Conservation (phyloP, 75 land plant genomes). For the Ceratopteris richardii region DNA sequence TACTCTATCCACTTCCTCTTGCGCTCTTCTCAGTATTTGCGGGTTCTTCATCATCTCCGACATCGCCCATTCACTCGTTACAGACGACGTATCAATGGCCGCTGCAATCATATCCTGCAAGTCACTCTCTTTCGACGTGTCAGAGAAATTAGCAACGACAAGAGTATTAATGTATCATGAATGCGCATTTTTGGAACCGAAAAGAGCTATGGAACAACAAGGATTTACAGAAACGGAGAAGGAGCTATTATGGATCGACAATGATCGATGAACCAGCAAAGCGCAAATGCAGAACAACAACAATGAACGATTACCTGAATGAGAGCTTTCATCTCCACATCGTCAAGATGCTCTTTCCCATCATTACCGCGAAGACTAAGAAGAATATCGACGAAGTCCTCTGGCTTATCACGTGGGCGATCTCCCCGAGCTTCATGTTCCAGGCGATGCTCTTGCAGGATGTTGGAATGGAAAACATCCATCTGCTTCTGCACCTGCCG, state of each 20-base stretch:
- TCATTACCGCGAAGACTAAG: constrained; percentile 63
- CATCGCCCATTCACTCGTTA: constrained; percentile 92
- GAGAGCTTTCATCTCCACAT: constrained; percentile 72
- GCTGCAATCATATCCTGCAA: constrained; percentile 82
- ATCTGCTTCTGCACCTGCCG: constrained; percentile 44
- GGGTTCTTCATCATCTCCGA: constrained; percentile 72
- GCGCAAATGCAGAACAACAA: too few relatives aligned
- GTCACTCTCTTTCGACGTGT: too few relatives aligned
- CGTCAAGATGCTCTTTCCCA: constrained; percentile 60
- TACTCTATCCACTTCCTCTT: constrained; percentile 60
- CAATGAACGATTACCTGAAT: constrained; percentile 66
- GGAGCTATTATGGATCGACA: too few relatives aligned
- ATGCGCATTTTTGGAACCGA: too few relatives aligned
- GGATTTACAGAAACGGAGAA: too few relatives aligned
- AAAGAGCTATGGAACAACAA: too few relatives aligned
- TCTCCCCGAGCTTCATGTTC: constrained; percentile 14
- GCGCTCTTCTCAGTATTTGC: constrained; percentile 43
- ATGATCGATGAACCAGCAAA: too few relatives aligned
- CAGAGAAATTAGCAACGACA: not conserved
- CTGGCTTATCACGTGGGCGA: not conserved
- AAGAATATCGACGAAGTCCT: constrained; percentile 75
- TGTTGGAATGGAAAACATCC: constrained; percentile 55
- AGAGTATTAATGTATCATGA: not conserved
- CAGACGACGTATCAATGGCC: constrained; percentile 73
- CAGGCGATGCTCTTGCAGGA: constrained; percentile 58